These are phyloP conservation scores for Stemphylium vesicarium DNA, from an alignment of 2,329 filamentous ascomycete species.

Conservation along the genomic window DNA sequence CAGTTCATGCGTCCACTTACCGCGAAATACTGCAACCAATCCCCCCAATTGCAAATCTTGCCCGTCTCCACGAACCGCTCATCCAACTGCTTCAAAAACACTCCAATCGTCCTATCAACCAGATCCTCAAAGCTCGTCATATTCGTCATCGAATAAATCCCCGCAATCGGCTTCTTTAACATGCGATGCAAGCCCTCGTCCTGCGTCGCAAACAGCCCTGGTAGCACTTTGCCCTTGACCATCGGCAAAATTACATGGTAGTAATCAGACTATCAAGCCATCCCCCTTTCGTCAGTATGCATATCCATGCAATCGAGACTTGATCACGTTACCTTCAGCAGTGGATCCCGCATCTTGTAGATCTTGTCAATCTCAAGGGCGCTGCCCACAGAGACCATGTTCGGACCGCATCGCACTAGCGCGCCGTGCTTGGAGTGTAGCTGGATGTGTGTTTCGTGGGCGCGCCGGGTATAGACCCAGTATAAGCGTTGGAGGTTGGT, in stretches of 20 bases:
- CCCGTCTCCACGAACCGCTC: neutral
- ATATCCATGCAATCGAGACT: no score
- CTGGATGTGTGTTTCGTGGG: slow-evolving; percentile 10
- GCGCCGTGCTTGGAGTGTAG: slow-evolving; percentile 18
- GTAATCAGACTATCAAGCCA: neutral
- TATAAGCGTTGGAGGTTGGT: neutral
- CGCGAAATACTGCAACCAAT: neutral
- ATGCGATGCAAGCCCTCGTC: neutral
- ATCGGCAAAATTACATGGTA: neutral
- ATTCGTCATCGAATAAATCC: neutral
- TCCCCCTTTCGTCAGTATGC: neutral
- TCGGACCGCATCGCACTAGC: slow-evolving; percentile 17
- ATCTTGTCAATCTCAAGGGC: neutral
- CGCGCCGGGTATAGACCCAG: neutral
- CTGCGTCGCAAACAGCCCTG: neutral
- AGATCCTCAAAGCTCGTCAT: neutral
- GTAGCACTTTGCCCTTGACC: neutral
- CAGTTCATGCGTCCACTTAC: no score
- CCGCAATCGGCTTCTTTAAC: neutral
- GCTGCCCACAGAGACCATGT: slow-evolving; percentile 12
- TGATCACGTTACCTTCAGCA: neutral
- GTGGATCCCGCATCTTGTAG: neutral
- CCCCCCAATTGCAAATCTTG: neutral
- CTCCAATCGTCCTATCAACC: neutral
- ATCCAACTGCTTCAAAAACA: neutral